A percentile compares a stretch with the other conserved stretches of the same genome.
Evolutionary conservation across 2,329 filamentous ascomycete genomes (phyloP).

Genomic region (Mollisiaceae sp.): DNA sequence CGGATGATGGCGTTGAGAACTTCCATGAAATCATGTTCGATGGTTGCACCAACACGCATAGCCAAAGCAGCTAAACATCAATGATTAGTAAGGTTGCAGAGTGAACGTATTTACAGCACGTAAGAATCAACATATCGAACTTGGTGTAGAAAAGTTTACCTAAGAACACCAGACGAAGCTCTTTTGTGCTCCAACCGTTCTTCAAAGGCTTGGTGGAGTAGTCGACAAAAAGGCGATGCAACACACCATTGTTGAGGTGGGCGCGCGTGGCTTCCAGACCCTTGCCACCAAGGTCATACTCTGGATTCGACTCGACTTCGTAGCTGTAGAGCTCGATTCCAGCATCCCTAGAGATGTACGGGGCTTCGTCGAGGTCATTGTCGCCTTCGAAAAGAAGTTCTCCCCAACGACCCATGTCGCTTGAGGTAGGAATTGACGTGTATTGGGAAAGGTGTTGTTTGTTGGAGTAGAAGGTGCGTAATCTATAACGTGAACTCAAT

Average conservation of each 20-base stretch:
- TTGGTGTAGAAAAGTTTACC: too few species aligned
- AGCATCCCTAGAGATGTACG: conserved; percentile 19
- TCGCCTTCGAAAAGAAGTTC: conserved; percentile 19
- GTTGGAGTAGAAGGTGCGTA: too few species aligned
- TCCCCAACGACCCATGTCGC: not conserved
- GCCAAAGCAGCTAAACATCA: too few species aligned
- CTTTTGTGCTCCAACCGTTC: not conserved
- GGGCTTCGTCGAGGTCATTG: conserved; percentile 17
- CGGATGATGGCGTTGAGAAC: too few species aligned
- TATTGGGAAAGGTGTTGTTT: too few species aligned
- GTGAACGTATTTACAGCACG: too few species aligned
- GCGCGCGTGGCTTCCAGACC: conserved; percentile 23
- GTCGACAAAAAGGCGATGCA: conserved; percentile 17
- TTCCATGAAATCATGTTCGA: too few species aligned
- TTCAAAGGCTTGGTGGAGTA: conserved; percentile 12
- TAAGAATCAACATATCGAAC: too few species aligned
- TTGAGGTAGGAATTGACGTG: too few species aligned
- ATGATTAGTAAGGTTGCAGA: too few species aligned
- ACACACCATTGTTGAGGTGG: conserved; percentile 18
- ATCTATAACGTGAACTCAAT: too few species aligned
- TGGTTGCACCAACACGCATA: too few species aligned
- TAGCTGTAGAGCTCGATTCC: conserved; percentile 22
- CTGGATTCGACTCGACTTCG: conserved; percentile 10
- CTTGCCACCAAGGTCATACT: conserved; percentile 15
- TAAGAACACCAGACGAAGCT: conserved; percentile 14